Conservation (phyloP, 345 rosid genomes). For the Citrus glauca region DNA sequence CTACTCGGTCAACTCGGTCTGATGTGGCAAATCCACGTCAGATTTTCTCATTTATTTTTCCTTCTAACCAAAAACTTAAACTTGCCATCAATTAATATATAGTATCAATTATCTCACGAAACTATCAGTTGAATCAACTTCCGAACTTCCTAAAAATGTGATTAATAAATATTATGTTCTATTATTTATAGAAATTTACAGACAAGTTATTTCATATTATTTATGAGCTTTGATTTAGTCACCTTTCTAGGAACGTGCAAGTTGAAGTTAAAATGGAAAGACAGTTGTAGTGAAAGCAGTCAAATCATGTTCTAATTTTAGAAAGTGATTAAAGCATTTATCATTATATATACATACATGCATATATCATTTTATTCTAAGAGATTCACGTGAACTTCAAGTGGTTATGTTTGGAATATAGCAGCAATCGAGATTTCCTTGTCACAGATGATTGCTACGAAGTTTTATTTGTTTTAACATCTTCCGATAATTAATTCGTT, state of each 20-base stretch:
- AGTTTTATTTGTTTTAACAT: background rate
- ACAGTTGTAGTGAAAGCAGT: background rate
- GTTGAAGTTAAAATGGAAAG: no score
- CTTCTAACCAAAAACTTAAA: no score
- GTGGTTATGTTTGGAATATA: background rate
- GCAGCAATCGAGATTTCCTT: background rate
- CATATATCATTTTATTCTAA: no score
- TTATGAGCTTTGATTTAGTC: no score
- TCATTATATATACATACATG: background rate
- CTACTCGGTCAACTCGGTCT: slow-evolving; percentile 12
- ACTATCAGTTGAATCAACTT: no score
- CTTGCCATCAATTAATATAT: no score
- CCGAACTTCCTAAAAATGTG: no score
- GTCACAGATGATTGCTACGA: background rate
- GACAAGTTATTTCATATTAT: no score
- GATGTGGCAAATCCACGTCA: slow-evolving; percentile 21
- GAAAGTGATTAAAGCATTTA: background rate
- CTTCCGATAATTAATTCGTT: background rate
- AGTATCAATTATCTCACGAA: no score
- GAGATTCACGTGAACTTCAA: slow-evolving; percentile 9
- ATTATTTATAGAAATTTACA: no score
- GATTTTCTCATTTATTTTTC: background rate
- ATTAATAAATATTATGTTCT: no score
- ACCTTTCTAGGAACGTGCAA: background rate
- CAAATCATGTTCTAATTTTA: background rate